Evolutionary conservation across 2,329 filamentous ascomycete species (phyloP), one percentile per base, ranked within the genome.

Genomic region (Fusarium concolor): DNA sequence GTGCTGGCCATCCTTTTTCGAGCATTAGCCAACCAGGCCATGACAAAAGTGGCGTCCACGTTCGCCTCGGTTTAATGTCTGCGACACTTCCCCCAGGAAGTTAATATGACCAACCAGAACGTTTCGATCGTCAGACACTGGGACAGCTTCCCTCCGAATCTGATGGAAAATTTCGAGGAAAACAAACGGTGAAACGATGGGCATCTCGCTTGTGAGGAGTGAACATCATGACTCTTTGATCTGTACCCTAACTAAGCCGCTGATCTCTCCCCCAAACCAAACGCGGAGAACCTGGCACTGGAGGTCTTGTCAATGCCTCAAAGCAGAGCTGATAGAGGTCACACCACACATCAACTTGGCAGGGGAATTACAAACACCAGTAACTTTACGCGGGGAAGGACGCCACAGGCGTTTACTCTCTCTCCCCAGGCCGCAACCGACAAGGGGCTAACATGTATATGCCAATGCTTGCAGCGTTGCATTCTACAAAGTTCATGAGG

Each of bases 281-380:
- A 61, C 55, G 56, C 62, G 52, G 65, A 68, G 47, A 62, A 54
- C 37, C 37, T 35, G 33, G 33, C 33, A 35, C 22, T 24, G 50
- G 22, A 50, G 20, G 28, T 33, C 61, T 45, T 62, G 44, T 50
- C 65, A 60, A 64, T 20, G 35, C 39, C 56, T 22, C 38, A 22
- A 50, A 57, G 42, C 29, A 64, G 45, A 42, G 35, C 33, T 58
- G 59, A 37, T 39, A 51, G 60, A 62, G 65, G 44, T 67, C 66
- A 68, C 65, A 67, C 66, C 66, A 68, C 66, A 52, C 49, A 45
- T 15, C 62, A 63, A 65, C 65, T 59, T 61, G 66, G 66, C 66
- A 68, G 66, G 66, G 65, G 66, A 62, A 63, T 69, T 55, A 67
- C 52, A 44, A 56, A 57, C 62, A 49, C 52, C 62, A 66, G 62